Evolutionary conservation across 768 basidiomycete genomes (phyloP).

Genomic region (Lentinula detonsa): DNA sequence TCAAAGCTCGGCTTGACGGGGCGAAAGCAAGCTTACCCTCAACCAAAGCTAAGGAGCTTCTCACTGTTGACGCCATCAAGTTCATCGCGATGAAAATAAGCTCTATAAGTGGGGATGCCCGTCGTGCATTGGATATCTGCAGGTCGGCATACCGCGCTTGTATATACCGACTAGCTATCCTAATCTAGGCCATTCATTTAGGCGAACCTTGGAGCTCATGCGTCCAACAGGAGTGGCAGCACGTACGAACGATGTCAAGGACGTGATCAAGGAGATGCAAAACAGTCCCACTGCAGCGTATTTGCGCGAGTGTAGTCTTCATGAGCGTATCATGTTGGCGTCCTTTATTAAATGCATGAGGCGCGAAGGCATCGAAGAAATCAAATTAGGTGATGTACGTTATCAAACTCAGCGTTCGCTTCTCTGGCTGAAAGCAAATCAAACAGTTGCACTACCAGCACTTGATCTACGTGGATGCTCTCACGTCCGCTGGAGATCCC

Average conservation of each 20-base stretch:
- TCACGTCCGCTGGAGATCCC: constrained; percentile 55
- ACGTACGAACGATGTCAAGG: constrained; percentile 63
- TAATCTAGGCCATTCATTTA: constrained; percentile 16
- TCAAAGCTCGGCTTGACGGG: constrained; percentile 70
- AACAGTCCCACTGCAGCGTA: constrained; percentile 87
- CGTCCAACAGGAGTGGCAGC: constrained; percentile 46
- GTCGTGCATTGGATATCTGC: constrained; percentile 90
- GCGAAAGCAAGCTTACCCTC: constrained; percentile 46
- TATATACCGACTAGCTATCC: background rate
- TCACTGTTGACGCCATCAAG: constrained; percentile 69
- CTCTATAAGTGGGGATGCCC: constrained; percentile 88
- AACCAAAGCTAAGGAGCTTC: constrained; percentile 40
- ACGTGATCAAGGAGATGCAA: constrained; percentile 82
- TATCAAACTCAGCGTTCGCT: background rate
- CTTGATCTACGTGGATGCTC: constrained; percentile 56
- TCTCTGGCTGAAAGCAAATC: background rate
- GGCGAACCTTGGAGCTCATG: constrained; percentile 81
- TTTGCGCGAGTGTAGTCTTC: constrained; percentile 75
- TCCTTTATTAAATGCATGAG: constrained; percentile 77
- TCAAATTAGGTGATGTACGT: constrained; percentile 76
- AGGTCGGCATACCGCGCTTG: constrained; percentile 34
- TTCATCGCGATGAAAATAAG: constrained; percentile 70
- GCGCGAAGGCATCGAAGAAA: constrained; percentile 81
- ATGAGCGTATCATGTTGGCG: constrained; percentile 85
- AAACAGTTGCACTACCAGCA: constrained; percentile 72